Base-by-base conservation (phyloP, 106 monocot species). In the Hemerocallis citrina region DNA sequence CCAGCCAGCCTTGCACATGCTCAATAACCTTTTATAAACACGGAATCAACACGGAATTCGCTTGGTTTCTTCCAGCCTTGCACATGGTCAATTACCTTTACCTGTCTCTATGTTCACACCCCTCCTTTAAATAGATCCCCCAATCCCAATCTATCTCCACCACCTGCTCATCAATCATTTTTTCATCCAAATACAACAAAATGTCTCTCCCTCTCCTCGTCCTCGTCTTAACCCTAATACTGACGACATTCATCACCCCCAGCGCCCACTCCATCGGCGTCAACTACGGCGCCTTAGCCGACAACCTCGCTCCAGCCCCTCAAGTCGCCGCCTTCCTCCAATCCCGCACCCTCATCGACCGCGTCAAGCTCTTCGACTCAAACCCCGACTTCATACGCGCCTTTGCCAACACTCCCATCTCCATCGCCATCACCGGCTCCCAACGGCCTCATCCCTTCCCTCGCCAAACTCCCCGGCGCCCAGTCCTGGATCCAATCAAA, bases 341-440 rank as follows among this genome's bases (percentile, higher is more conserved):
- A 13, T 17, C 71, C 15, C 28, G 60, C 35, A 93, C 93, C 61
- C 63, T 33, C 72, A 82, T 93, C 70, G 79, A 81, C 59, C 74
- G 81, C 51, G 81, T 93, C 21, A 93, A 93, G 81, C 81, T 93
- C 36, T 89, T 81, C 88, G 81, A 88, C 69, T 46, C 73, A 65
- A 89, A 89, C 59, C 85, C 93, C 15, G 79, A 79, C 33, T 40
- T 93, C 65, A 78, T 93, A 77, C 70, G 79, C n/a, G 84, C 93
- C 62, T 93, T 93, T 80, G 88, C 93, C 44, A 41, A 61, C 57
- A 67, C 77, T 28, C 49, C 52, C 50, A 73, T 95, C 73, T 70
- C 94, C 60, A 13, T 95, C 37, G 25, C 57, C 8, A 61, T 95
- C 75, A 83, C 85, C 55, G 69, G n/a, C 63, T 63, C 72, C 85